Conservation (phyloP, 2,329 filamentous ascomycete genomes). For the Remersonia thermophila region DNA sequence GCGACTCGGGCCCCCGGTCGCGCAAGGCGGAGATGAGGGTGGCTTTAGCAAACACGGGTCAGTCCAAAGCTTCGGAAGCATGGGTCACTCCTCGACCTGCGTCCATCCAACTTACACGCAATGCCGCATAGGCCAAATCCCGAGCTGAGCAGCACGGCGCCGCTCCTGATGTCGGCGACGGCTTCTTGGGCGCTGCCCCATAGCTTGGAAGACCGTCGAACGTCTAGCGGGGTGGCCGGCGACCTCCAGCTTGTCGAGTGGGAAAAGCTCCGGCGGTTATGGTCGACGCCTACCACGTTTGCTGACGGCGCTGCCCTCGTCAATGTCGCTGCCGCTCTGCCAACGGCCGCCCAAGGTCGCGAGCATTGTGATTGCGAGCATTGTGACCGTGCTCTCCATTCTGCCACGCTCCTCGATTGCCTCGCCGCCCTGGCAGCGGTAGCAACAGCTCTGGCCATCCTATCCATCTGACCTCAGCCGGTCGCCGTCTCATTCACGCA, state of each 20-base stretch:
- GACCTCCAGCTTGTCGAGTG: constrained; percentile 11
- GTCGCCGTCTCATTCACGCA: too few relatives aligned
- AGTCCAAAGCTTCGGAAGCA: constrained; percentile 1
- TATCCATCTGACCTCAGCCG: too few relatives aligned
- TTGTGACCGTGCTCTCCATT: too few relatives aligned
- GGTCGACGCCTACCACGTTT: not conserved
- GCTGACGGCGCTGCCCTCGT: not conserved
- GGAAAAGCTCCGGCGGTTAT: constrained; percentile 9
- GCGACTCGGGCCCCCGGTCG: constrained; percentile 42
- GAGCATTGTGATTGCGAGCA: too few relatives aligned
- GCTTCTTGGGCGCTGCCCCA: constrained; percentile 51
- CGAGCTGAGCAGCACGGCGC: constrained; percentile 59
- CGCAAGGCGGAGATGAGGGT: constrained; percentile 60
- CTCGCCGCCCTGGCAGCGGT: too few relatives aligned
- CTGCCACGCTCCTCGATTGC: too few relatives aligned
- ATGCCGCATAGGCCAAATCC: constrained; percentile 78
- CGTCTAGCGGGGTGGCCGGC: constrained; percentile 4
- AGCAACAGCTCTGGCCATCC: too few relatives aligned
- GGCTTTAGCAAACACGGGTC: constrained; percentile 3
- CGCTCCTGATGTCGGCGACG: constrained; percentile 56
- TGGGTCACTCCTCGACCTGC: constrained; percentile 1
- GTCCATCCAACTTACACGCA: constrained; percentile 36
- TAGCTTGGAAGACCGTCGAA: constrained; percentile 28
- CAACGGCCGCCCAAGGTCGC: not conserved
- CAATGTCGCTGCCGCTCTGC: not conserved